Base-by-base conservation (phyloP, 768 basidiomycete species). In the Phanerochaete sordida region DNA sequence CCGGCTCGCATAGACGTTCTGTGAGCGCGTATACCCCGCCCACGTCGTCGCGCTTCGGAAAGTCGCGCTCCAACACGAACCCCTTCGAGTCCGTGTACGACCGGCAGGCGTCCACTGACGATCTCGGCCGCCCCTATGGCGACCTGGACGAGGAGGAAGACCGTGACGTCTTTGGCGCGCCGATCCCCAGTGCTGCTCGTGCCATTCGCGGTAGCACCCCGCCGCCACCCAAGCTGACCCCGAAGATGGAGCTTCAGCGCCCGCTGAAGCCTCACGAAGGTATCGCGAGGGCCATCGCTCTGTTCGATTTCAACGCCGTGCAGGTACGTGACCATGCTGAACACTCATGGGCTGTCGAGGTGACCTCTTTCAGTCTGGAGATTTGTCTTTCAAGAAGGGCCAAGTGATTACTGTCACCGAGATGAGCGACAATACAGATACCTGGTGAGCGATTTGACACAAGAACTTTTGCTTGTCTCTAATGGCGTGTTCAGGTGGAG, bases 351-450 rank as follows among this genome's bases (percentile, higher is more conserved):
- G 31, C 56, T n/a, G 49, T 30, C 65, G 56, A 60, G 58, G 27
- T 65, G 4, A 28, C n/a, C 15, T 2, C 58, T 52, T 52, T 13
- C 63, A 91, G 88, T 69, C 75, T 11, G 91, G 89, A 1, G 91
- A 93, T 69, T 66, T 93, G 48, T 87, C 88, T 0, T 91, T 93
- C 67, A 77, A 74, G 15, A 91, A 86, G 68, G 91, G 91, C 0
- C 87, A 91, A 62, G 79, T 93, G 15, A 88, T 93, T 50, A 77
- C 73, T 16, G 76, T 93, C 23, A 84, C 81, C 12, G 76, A 86
- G 71, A 90, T 82, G 76, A 91, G 84, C 62, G 78, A 85, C 35
- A 90, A 83, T 46, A 83, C 75, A 11, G 84, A 93, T 68, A 88
- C 91, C 63, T 93, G 91, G 91, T 86, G 64, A 53, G 80, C 56